Evolutionary conservation across 805 yeast species (phyloP), one percentile per base, ranked within the genome.

Genomic region (Yarrowia phangngaensis): DNA sequence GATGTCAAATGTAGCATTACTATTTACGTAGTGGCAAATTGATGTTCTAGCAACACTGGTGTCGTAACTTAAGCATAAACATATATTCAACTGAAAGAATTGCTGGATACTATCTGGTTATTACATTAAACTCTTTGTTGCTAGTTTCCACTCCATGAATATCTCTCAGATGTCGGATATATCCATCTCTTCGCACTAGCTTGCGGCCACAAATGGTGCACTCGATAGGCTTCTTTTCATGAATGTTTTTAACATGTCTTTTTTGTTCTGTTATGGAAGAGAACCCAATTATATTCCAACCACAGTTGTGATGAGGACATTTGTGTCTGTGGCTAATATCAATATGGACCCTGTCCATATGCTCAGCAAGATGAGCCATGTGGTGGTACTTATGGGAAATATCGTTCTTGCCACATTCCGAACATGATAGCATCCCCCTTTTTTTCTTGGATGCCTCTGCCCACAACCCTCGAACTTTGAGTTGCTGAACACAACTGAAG

Each of bases 321-420:
- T 26, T 38, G 24, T 26, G 32, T 27, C 45, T n/a, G 14, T 38
- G 32, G 26, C 32, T 38, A 13, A 24, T 17, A 8, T 38, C 32
- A 4, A 3, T 8, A 9, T 38, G 45, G 2, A 3, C 13, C 19
- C 27, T 9, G 24, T 38, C 45, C 32, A 38, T 17, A 15, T 38
- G 45, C 14, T 13, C 24, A 3, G 45, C 45, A 2, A 38, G 32
- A 23, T 38, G 32, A 6, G 32, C 45, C 11, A 27, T 7, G 4
- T 26, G 20, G 14, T 17, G 19, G 24, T n/a, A 27, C n/a, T 27
- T 26, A 6, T 26, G 29, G 9, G 32, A 17, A 9, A 9, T 9
- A 7, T 9, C 7, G 45, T 15, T 26, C 12, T 38, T 38, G 19
- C 45, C 45, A 14, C 45, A 38, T 13, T 38, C 45, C 12, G 45